A percentile compares a stretch with the other conserved stretches of the same genome.
phyloP scores from a whole-genome alignment of 176 grass and related monocot species.

The Thalia dealbata region DNA sequence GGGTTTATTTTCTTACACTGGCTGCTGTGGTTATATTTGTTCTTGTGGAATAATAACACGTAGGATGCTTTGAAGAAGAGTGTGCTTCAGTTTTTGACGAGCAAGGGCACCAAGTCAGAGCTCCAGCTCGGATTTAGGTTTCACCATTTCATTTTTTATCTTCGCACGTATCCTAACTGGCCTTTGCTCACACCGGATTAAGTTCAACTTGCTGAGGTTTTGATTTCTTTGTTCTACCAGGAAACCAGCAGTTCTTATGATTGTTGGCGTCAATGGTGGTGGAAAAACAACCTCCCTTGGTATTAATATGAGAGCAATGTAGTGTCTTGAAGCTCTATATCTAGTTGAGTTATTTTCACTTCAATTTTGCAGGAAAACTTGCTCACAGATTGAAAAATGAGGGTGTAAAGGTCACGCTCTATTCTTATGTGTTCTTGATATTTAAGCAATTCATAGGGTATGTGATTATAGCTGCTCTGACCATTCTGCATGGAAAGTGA shows the following conservation, averaged over 20 bases:
- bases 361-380: constrained; percentile 70
- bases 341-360: constrained; percentile 5
- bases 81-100: constrained; percentile 62
- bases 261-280: constrained; percentile 93
- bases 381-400: constrained; percentile 89
- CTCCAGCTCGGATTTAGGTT: constrained; percentile 92
- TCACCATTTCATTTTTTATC: constrained; percentile 3
- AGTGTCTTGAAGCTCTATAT: not conserved
- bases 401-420: constrained; percentile 62
- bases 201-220: not conserved
- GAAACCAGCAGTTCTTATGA: constrained; percentile 78
- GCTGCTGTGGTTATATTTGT: not conserved
- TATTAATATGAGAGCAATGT: constrained; percentile 28
- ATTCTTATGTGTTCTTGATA: not conserved
- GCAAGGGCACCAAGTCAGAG: constrained; percentile 67
- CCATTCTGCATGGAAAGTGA: not conserved
- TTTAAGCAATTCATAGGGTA: not conserved
- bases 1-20: not conserved
- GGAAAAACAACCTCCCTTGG: constrained; percentile 88
- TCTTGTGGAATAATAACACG: not conserved
- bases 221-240: constrained; percentile 29
- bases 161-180: not conserved
- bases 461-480: no score
- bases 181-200: not conserved
- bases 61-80: constrained; percentile 67